Base-by-base conservation (phyloP, 306 rosid species). In the Lagenaria siceraria region DNA sequence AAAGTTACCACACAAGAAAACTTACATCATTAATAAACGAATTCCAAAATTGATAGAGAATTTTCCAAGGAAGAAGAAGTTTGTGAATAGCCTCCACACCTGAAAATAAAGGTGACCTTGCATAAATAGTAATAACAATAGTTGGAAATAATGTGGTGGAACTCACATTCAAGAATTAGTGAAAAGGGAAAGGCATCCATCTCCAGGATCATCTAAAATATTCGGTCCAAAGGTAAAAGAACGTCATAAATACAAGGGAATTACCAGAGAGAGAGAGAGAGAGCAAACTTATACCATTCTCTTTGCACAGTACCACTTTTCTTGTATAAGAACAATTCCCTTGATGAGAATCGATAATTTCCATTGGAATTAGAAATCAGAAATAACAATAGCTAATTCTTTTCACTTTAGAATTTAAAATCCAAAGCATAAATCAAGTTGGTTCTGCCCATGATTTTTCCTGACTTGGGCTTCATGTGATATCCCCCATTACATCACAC, bases 11-110 rank as follows among this genome's bases (percentile, higher is more conserved):
- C 25, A 21, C 69, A 82, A 5, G 35, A 40, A 43, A 66, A 82
- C 97, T 95, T 85, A 95, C 99, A 95, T 90, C 97, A 92, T 95
- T 19, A 90, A 79, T 63, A 95, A 93, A 52, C 93, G 98, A 77
- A 95, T 92, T 51, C 91, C 99, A 75, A 95, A 95, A 79, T 92
- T 90, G 82, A 95, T 56, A 64, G 99, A 95, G 83, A 95, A 95
- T 5, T 78, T 78, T 29, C 98, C 99, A 12, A 95, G 97, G 90
- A 95, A 92, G 79, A 95, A 89, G 74, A 95, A 90, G 87, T 83
- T 92, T 33, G 97, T 87, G 83, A 95, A 60, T 79, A 95, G 83
- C 88, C 98, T 92, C 99, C 99, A 95, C 68, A 95, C 83, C 99
- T 95, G 86, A 87, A 87, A 71, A 82, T 49, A 53, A 78, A 64